Conservation (phyloP, 225 moss, liverwort and hornwort genomes). For the Lunularia cruciata region DNA sequence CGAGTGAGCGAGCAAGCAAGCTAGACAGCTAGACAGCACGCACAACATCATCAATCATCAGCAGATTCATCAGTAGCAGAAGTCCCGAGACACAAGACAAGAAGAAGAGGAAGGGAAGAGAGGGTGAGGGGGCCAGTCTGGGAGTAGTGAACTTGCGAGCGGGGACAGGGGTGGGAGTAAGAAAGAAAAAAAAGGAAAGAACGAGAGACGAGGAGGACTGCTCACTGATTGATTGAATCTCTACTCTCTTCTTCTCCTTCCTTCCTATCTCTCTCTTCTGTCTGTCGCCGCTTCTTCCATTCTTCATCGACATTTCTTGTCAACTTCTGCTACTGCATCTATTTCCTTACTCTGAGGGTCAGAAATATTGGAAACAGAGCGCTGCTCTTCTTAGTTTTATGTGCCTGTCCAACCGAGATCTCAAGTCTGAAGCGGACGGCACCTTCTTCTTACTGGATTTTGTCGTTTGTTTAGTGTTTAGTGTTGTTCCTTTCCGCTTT, state of each 20-base stretch:
- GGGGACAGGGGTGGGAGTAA: too few relatives aligned
- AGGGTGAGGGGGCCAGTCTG: conserved; percentile 8
- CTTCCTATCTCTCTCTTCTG: background rate
- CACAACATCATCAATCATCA: background rate
- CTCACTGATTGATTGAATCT: background rate
- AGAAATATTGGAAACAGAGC: background rate
- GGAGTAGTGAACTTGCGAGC: conserved; percentile 19
- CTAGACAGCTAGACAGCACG: background rate
- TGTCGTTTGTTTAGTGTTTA: background rate
- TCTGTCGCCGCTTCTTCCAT: background rate
- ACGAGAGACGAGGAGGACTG: conserved; percentile 2
- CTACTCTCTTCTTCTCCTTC: background rate
- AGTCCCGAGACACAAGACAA: conserved; percentile 11
- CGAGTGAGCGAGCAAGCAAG: background rate
- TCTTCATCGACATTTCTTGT: background rate
- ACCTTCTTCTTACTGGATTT: background rate
- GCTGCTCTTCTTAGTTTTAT: background rate
- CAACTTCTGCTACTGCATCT: too few relatives aligned
- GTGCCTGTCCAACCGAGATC: conserved; percentile 4
- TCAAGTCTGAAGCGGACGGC: conserved; percentile 12
- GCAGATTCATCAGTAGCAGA: conserved; percentile 1
- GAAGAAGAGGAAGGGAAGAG: conserved; percentile 5
- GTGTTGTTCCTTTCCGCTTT: background rate
- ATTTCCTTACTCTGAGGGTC: too few relatives aligned
- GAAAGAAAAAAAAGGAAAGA: too few relatives aligned